Conservation (phyloP, 331 rosid genomes). For the Pyracantha coccinea region DNA sequence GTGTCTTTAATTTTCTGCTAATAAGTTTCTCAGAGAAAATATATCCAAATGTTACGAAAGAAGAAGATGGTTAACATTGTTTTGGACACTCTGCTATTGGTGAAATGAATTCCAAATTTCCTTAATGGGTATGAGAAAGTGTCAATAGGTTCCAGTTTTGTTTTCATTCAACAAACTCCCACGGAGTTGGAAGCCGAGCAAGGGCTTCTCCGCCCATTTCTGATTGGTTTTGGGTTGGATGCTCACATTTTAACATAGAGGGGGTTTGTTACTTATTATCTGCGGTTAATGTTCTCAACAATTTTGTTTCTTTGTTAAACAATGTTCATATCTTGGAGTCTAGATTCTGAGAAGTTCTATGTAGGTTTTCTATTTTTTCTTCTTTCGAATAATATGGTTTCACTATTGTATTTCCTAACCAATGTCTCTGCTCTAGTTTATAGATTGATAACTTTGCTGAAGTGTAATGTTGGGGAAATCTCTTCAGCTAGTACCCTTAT, state of each 20-base stretch:
- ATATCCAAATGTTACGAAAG: not conserved
- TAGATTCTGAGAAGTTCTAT: not conserved
- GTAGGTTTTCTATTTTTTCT: not conserved
- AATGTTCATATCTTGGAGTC: not conserved
- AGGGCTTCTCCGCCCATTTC: not conserved
- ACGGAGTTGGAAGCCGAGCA: not conserved
- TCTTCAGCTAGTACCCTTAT: not conserved
- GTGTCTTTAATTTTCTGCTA: not conserved
- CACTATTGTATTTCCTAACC: no score
- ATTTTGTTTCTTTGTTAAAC: not conserved
- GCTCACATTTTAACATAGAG: not conserved
- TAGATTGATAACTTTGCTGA: not conserved
- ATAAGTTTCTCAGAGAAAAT: not conserved
- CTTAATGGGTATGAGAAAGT: not conserved
- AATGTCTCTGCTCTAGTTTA: no score
- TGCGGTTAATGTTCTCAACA: no score
- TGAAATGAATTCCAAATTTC: not conserved
- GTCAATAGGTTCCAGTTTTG: not conserved
- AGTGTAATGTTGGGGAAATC: not conserved
- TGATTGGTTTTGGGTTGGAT: not conserved
- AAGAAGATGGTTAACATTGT: not conserved
- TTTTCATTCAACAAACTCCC: not conserved
- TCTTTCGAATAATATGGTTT: not conserved
- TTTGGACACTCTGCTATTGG: not conserved
- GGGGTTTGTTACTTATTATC: not conserved